Evolutionary conservation across 768 basidiomycete species (phyloP).

Genomic region (Serendipita sp.): DNA sequence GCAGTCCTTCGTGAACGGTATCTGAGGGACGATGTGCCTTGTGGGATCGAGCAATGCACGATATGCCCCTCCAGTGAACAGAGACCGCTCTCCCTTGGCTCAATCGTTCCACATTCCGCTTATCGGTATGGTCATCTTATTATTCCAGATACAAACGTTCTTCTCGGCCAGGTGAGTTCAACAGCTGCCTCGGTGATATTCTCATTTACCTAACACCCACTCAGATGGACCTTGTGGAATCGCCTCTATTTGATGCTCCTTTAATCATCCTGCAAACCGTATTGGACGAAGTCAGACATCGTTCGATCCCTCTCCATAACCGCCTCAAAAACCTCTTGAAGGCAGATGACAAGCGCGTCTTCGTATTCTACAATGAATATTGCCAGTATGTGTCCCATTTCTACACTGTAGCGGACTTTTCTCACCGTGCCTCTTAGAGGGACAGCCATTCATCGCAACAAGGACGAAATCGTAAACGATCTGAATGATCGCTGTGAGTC

Average conservation of each 20-base stretch:
- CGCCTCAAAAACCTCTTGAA: conserved; percentile 73
- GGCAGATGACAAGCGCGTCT: conserved; percentile 72
- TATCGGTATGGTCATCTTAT: conserved; percentile 64
- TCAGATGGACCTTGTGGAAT: conserved; percentile 91
- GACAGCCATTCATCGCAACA: conserved; percentile 62
- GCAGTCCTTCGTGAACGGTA: conserved; percentile 86
- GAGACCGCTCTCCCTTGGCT: conserved; percentile 40
- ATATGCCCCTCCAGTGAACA: conserved; percentile 34
- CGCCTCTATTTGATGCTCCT: conserved; percentile 53
- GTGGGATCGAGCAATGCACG: conserved; percentile 60
- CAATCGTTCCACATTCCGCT: conserved; percentile 38
- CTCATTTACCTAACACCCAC: conserved; percentile 4
- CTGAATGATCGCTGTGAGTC: conserved; percentile 74
- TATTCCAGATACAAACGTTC: conserved; percentile 89
- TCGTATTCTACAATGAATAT: conserved; percentile 81
- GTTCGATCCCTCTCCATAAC: conserved; percentile 84
- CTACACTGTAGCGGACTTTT: not conserved
- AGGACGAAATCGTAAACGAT: conserved; percentile 79
- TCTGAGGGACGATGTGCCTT: conserved; percentile 78
- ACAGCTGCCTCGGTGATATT: not conserved
- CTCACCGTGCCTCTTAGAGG: conserved; percentile 31
- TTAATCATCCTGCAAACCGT: conserved; percentile 91
- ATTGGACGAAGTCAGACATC: conserved; percentile 88
- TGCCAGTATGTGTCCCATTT: conserved; percentile 39
- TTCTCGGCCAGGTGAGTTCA: conserved; percentile 62